A percentile compares a stretch with the other conserved stretches of the same genome.
Evolutionary conservation across 257 asterid genomes (phyloP).

Genomic region (Gynochthodes officinalis): DNA sequence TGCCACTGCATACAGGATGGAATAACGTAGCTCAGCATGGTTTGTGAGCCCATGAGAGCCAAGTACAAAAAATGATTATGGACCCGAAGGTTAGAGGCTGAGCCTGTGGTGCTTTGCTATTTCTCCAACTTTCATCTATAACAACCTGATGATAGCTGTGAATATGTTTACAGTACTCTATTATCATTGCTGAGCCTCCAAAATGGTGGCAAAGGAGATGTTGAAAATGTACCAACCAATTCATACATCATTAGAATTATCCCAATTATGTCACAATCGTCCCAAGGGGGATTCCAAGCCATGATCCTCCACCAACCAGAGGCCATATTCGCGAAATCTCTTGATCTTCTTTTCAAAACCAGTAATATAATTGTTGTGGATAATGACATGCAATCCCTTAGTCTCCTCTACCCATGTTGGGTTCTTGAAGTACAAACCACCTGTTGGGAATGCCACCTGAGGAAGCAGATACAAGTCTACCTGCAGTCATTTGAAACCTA

Average conservation of each 20-base stretch:
- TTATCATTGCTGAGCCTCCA: neutral
- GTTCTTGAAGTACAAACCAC: conserved; percentile 96
- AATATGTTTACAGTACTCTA: neutral
- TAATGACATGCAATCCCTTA: conserved; percentile 79
- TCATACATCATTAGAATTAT: neutral
- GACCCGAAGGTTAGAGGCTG: neutral
- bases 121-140: neutral
- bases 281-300: conserved; percentile 90
- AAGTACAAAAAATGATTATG: neutral
- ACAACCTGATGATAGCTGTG: neutral
- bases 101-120: neutral
- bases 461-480: conserved; percentile 92
- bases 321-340: conserved; percentile 76
- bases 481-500: conserved; percentile 38
- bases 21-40: neutral
- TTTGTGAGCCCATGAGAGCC: neutral
- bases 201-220: neutral
- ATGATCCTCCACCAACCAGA: conserved; percentile 86
- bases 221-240: conserved; percentile 6
- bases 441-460: conserved; percentile 89
- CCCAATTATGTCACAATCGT: conserved; percentile 30
- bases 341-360: conserved; percentile 90
- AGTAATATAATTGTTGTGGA: conserved; percentile 82
- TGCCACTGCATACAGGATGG: neutral
- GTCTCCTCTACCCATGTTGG: conserved; percentile 88